Evolutionary conservation across 257 asterid species (phyloP).

Genomic region (Solanum clarkiae): DNA sequence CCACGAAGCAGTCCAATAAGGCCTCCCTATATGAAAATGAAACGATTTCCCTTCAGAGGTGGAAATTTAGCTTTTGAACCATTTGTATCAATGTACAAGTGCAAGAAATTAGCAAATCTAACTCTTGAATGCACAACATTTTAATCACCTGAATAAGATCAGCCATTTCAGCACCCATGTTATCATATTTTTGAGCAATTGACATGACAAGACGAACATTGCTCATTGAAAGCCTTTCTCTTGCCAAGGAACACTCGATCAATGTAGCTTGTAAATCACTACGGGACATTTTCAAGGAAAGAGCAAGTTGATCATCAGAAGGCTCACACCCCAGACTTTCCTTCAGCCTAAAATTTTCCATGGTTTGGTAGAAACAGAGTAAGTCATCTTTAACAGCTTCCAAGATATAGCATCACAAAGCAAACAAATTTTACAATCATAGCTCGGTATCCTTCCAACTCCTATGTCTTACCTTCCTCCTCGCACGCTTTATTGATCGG

Average conservation of each 20-base stretch:
- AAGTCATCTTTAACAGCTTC: background rate
- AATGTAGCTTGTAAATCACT: slow-evolving; percentile 41
- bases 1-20: slow-evolving; percentile 88
- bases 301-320: slow-evolving; percentile 87
- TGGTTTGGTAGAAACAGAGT: background rate
- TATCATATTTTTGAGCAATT: slow-evolving; percentile 83
- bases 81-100: background rate
- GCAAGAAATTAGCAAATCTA: background rate
- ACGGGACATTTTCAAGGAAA: slow-evolving; percentile 53
- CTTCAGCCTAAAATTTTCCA: slow-evolving; percentile 40
- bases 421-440: background rate
- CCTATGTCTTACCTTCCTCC: background rate
- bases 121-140: background rate
- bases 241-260: slow-evolving; percentile 72
- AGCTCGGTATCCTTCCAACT: background rate
- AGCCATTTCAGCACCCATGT: slow-evolving; percentile 90
- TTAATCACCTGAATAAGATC: slow-evolving; percentile 80
- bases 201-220: slow-evolving; percentile 95
- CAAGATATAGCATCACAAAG: background rate
- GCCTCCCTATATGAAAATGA: slow-evolving; percentile 55
- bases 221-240: slow-evolving; percentile 96
- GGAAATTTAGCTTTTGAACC: background rate
- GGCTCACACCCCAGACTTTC: slow-evolving; percentile 82
- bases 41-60: background rate
- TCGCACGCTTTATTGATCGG: background rate